Evolutionary conservation across 495 filamentous ascomycete genomes (phyloP).

Genomic region (Aspergillus steynii): DNA sequence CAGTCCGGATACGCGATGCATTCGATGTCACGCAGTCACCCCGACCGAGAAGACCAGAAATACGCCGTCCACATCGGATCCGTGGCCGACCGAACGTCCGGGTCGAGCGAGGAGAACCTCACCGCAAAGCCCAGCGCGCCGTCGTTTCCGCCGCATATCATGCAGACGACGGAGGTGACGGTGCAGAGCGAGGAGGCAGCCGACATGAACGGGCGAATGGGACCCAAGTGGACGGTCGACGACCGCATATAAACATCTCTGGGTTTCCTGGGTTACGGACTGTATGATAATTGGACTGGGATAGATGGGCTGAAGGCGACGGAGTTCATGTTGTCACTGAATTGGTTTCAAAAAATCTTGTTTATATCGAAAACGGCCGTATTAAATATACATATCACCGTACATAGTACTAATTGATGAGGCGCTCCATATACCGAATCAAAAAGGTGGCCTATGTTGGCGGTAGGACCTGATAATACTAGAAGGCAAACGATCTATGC

Average conservation of each 20-base stretch:
- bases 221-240: neutral
- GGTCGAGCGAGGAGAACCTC: slow-evolving; percentile 6
- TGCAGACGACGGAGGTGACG: slow-evolving; percentile 11
- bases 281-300: neutral
- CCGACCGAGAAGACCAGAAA: slow-evolving; percentile 3
- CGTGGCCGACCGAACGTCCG: neutral
- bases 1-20: slow-evolving; percentile 5
- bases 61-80: slow-evolving; percentile 4
- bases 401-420: too few relatives aligned
- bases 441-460: too few relatives aligned
- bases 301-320: neutral
- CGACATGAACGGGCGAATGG: slow-evolving; percentile 1
- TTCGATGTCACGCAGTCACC: neutral
- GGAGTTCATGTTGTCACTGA: neutral
- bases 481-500: too few relatives aligned
- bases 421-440: too few relatives aligned
- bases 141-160: neutral
- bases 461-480: too few relatives aligned
- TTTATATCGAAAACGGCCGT: too few relatives aligned
- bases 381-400: too few relatives aligned
- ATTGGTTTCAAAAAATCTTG: neutral
- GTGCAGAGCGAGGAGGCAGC: slow-evolving; percentile 7
- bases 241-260: neutral
- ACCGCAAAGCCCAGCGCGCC: neutral
- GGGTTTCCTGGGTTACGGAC: neutral